These are phyloP conservation scores for Rhizomucor miehei DNA, from an alignment of 371 early-diverging fungal genomes.

Conservation along the genomic window DNA sequence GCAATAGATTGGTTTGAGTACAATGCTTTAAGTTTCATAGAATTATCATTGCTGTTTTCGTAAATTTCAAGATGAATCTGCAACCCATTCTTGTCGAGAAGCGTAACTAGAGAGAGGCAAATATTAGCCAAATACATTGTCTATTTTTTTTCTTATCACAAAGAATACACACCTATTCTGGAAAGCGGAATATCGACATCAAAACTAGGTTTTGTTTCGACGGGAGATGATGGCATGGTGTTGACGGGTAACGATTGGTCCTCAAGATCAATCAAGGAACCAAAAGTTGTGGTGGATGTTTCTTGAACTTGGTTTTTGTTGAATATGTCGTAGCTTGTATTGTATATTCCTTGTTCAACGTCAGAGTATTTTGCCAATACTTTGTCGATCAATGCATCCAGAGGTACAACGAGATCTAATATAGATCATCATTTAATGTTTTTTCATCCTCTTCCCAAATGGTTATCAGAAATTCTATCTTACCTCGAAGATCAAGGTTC, in stretches of 20 bases:
- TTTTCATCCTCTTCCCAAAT: not conserved
- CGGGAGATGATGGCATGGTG: conserved; percentile 7
- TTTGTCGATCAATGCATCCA: conserved; percentile 81
- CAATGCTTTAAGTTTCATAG: conserved; percentile 30
- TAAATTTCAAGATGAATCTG: conserved; percentile 36
- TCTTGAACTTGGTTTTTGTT: conserved; percentile 11
- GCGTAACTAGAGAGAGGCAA: conserved; percentile 23
- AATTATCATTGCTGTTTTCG: not conserved
- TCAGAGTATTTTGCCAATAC: conserved; percentile 77
- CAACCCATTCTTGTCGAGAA: conserved; percentile 68
- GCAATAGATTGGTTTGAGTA: conserved; percentile 53
- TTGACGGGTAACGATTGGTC: conserved; percentile 25
- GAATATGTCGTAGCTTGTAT: conserved; percentile 40
- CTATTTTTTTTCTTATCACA: not conserved
- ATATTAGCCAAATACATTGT: not conserved
- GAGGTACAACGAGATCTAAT: conserved; percentile 40
- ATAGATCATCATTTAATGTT: not conserved
- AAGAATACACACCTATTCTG: not conserved
- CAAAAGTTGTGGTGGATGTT: conserved; percentile 18
- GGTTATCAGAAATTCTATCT: conserved; percentile 5
- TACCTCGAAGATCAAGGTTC: conserved; percentile 9
- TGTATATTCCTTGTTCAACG: conserved; percentile 55
- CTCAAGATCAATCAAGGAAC: conserved; percentile 64
- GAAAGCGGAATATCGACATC: not conserved
- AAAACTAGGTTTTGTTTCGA: not conserved